Evolutionary conservation across 495 filamentous ascomycete species (phyloP).

Genomic region (Penicilliopsis zonata): DNA sequence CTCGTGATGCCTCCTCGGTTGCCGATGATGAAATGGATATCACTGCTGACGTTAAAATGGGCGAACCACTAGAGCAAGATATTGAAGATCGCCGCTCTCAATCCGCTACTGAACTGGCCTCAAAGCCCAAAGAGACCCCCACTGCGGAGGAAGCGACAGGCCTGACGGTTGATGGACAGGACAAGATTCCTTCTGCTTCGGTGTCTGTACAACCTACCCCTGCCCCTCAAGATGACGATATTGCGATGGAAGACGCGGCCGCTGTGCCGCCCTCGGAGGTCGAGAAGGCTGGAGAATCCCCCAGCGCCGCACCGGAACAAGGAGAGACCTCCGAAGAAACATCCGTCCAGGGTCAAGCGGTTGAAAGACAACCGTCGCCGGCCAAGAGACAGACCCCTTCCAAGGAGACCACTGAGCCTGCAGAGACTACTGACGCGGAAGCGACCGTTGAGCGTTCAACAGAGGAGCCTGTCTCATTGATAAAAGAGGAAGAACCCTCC

Average conservation of each 20-base stretch:
- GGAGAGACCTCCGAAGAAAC: conserved; percentile 9
- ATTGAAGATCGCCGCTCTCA: conserved; percentile 16
- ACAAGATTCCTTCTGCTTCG: conserved; percentile 21
- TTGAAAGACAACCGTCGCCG: conserved; percentile 11
- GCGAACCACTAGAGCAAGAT: conserved; percentile 35
- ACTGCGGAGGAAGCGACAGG: conserved; percentile 28
- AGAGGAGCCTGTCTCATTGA: conserved; percentile 9
- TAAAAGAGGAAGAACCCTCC: conserved; percentile 8
- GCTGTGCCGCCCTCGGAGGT: conserved; percentile 12
- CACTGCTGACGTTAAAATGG: conserved; percentile 35
- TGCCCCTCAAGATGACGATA: conserved; percentile 47
- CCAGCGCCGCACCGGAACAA: conserved; percentile 13
- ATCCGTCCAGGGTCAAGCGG: conserved; percentile 10
- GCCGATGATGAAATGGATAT: conserved; percentile 37
- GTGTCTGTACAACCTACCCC: conserved; percentile 31
- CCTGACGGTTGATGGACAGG: conserved; percentile 27
- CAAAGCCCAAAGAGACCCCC: conserved; percentile 4
- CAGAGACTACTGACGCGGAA: conserved; percentile 9
- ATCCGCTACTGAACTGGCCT: conserved; percentile 9
- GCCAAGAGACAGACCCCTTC: conserved; percentile 8
- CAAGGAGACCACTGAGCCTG: conserved; percentile 13
- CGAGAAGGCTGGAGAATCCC: too few relatives aligned
- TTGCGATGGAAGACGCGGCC: conserved; percentile 50
- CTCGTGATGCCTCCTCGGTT: conserved; percentile 34
- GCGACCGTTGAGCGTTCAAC: conserved; percentile 9